Evolutionary conservation across 2,329 filamentous ascomycete genomes (phyloP).

Genomic region (Xylariaceae sp.): DNA sequence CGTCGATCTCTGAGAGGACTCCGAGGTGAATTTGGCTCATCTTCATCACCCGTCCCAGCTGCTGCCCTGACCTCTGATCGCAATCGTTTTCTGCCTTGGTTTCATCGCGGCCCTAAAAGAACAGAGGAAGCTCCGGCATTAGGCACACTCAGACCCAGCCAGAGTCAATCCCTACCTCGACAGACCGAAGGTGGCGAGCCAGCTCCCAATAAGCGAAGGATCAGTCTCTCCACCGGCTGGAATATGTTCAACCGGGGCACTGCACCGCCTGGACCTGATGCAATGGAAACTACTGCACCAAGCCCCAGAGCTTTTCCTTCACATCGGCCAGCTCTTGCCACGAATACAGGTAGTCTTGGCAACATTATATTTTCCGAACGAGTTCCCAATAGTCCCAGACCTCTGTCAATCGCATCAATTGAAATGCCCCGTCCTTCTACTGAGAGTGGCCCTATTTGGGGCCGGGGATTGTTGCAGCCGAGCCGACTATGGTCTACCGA

Average conservation of each 20-base stretch:
- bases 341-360: constrained; percentile 46
- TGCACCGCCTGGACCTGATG: constrained; percentile 37
- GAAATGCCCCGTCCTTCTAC: constrained; percentile 74
- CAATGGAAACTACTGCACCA: constrained; percentile 34
- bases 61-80: constrained; percentile 42
- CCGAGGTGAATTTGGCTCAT: constrained; percentile 31
- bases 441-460: constrained; percentile 73
- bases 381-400: constrained; percentile 58
- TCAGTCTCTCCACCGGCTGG: constrained; percentile 56
- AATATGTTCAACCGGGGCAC: constrained; percentile 54
- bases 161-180: constrained; percentile 74
- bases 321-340: constrained; percentile 25
- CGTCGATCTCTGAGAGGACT: constrained; percentile 38
- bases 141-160: constrained; percentile 64
- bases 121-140: constrained; percentile 57
- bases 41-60: constrained; percentile 41
- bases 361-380: constrained; percentile 49
- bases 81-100: constrained; percentile 51
- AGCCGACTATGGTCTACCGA: constrained; percentile 63
- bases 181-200: constrained; percentile 54
- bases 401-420: constrained; percentile 63
- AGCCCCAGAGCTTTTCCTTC: constrained; percentile 28
- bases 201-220: constrained; percentile 51
- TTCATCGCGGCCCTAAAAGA: constrained; percentile 60
- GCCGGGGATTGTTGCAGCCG: constrained; percentile 46